Percentiles rank a stretch among this genome's conserved stretches.
Conservation (phyloP, 2,329 filamentous ascomycete species). For the Teratosphaeria destructans region DNA sequence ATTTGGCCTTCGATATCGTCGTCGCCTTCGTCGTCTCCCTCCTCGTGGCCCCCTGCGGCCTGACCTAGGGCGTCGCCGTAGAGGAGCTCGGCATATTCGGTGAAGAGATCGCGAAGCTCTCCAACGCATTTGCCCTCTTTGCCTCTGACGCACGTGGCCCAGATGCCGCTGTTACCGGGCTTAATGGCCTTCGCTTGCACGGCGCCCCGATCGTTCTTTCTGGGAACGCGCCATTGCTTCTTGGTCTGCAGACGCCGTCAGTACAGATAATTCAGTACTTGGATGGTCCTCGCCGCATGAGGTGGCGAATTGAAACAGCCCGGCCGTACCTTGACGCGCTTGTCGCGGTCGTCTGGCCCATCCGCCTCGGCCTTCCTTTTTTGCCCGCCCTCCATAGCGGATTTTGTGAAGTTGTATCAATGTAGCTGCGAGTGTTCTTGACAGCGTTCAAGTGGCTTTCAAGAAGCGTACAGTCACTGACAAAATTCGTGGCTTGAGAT, state of each 20-base stretch:
- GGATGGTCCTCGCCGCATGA: not conserved
- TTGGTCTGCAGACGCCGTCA: slow-evolving; percentile 24
- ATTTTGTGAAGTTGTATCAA: not conserved
- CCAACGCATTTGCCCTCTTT: slow-evolving; percentile 59
- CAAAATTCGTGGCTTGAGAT: not conserved
- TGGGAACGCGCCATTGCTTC: slow-evolving; percentile 35
- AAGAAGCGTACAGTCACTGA: not conserved
- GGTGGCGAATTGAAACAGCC: not conserved
- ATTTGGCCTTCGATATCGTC: slow-evolving; percentile 64
- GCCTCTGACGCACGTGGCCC: slow-evolving; percentile 64
- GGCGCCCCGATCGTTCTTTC: slow-evolving; percentile 20
- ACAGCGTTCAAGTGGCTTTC: not conserved
- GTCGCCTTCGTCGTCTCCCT: slow-evolving; percentile 28
- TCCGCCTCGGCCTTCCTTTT: slow-evolving; percentile 31
- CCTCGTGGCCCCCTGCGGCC: slow-evolving; percentile 17
- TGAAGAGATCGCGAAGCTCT: slow-evolving; percentile 56
- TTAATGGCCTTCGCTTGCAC: slow-evolving; percentile 38
- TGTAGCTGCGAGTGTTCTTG: not conserved
- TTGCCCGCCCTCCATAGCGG: slow-evolving; percentile 9
- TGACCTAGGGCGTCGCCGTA: slow-evolving; percentile 34
- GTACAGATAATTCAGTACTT: not conserved
- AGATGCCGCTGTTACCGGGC: slow-evolving; percentile 62
- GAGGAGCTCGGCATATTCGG: slow-evolving; percentile 54
- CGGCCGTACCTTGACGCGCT: slow-evolving; percentile 28
- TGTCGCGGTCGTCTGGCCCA: slow-evolving; percentile 20